Base-by-base conservation (phyloP, 768 basidiomycete species). In the Steccherinum ochraceum region DNA sequence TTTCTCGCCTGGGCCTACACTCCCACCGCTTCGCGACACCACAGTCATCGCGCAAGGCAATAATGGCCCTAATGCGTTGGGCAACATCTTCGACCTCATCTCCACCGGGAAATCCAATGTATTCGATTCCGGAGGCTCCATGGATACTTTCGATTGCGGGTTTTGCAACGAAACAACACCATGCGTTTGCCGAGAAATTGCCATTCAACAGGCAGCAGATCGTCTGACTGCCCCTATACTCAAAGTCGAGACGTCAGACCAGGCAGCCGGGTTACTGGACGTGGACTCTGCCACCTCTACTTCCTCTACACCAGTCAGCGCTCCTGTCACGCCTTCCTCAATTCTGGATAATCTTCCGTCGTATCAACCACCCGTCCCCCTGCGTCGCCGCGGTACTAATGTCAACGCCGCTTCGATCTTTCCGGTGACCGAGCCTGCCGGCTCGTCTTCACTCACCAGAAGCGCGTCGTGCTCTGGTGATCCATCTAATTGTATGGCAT, bases 401-500 rank as follows among this genome's bases (percentile, higher is more conserved):
- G 61, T 69, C 13, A 67, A 65, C 4, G 57, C 66, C 27, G 78
- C 76, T 50, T 67, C 78, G 12, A 67, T 86, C 27, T 88, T 87
- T 64, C 76, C 58, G 68, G 20, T 57, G 68, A 25, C 52, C 54
- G 52, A 60, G 45, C 56, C 64, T 40, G 52, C 64, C 25, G 58
- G 59, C 51, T 21, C 21, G n/a, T 21, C 10, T 2, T n/a, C 45
- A 12, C 24, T 13, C 25, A 13, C 46, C 62, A 27, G 54, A 58
- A 21, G 52, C 60, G 77, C 63, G 23, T 54, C 67, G 26, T 94
- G 92, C 65, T 87, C 90, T 16, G 92, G 92, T 12, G 89, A 94
- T 61, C 92, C 92, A 2, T 75, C 78, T 7, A 92, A 93, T 65
- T 94, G 92, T 62, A 65, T 79, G 48, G 92, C 90, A 3, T 94